Base-by-base conservation (phyloP, 2,329 filamentous ascomycete genomes). In the Scolecobasidium constrictum region DNA sequence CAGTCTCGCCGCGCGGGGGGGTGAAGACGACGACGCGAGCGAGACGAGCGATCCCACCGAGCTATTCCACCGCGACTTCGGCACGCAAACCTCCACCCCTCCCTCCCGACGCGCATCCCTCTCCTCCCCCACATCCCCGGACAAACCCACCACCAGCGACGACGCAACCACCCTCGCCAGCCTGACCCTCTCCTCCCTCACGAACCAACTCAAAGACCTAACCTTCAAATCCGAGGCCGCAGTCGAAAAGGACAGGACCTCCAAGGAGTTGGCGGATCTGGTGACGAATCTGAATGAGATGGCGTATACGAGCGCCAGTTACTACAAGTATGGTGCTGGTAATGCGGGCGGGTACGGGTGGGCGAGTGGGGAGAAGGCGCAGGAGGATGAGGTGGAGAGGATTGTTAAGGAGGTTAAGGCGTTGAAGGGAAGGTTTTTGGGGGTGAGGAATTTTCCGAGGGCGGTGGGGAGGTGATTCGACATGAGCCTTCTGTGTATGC, bases 1-100 rank as follows among this genome's bases (percentile, higher is more conserved):
- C 52, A 56, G 17, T 49, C 42, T 26, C 33, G 44, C 23, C 21
- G 42, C 49, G 16, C 53, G 46, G 11, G 23, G 39, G 2, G 7
- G 22, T 4, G 39, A 63, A 20, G 60, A 64, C 31, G 70, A 75
- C 35, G 53, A 53, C 12, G 70, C 71, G 52, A 76, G 72, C 11
- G 52, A 59, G n/a, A 66, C 67, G n/a, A 69, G 73, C 28, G 77
- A 80, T 49, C 84, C 85, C 1, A 78, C 81, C 1, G 84, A 90
- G 59, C 73, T 88, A 48, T 92, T 86, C 62, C 83, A 88, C 59
- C 77, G 83, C 36, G 85, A 92, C 55, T 73, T 86, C 46, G 83
- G 83, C 49, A 83, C 84, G 1, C 85, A 92, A 60, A 92, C 85
- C 0, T 78, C 77, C 0, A 69, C 68, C 1, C 64, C 64, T 0